Percentiles rank a stretch among this genome's conserved stretches.
phyloP scores from a whole-genome alignment of 768 basidiomycete genomes.

The Amanita inopinata region DNA sequence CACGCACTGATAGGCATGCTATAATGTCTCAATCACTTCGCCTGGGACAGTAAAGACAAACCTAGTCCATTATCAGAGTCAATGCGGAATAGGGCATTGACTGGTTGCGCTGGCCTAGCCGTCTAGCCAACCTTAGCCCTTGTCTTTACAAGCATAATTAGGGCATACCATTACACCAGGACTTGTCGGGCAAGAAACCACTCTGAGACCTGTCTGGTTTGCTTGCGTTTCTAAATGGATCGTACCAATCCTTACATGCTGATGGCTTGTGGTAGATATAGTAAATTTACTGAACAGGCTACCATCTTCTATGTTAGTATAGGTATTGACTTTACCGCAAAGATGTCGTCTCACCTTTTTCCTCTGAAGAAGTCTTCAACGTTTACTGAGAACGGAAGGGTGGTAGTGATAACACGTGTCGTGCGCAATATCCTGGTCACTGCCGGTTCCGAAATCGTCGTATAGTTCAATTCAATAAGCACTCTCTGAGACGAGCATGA shows the following conservation, averaged over 20 bases:
- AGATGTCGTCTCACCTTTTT: conserved; percentile 42
- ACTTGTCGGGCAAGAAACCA: conserved; percentile 30
- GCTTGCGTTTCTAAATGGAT: conserved; percentile 42
- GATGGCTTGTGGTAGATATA: conserved; percentile 69
- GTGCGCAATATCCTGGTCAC: conserved; percentile 44
- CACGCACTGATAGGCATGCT: conserved; percentile 35
- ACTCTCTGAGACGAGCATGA: conserved; percentile 45
- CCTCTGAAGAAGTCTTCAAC: conserved; percentile 96
- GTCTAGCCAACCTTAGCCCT: conserved; percentile 33
- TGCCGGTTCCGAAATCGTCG: conserved; percentile 41
- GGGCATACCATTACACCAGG: conserved; percentile 40
- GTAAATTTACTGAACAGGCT: conserved; percentile 91
- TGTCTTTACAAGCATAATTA: neutral
- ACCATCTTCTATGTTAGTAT: neutral
- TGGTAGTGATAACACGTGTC: conserved; percentile 48
- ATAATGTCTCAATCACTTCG: conserved; percentile 10
- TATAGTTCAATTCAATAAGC: conserved; percentile 57
- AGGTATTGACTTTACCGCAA: neutral
- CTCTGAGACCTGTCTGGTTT: conserved; percentile 28
- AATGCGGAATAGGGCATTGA: conserved; percentile 76
- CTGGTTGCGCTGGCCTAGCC: conserved; percentile 64
- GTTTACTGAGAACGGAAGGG: conserved; percentile 82
- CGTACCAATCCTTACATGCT: conserved; percentile 67
- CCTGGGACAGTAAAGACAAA: conserved; percentile 21
- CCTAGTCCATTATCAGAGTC: conserved; percentile 54